Base-by-base conservation (phyloP, 345 rosid species). In the Salix arbutifolia region DNA sequence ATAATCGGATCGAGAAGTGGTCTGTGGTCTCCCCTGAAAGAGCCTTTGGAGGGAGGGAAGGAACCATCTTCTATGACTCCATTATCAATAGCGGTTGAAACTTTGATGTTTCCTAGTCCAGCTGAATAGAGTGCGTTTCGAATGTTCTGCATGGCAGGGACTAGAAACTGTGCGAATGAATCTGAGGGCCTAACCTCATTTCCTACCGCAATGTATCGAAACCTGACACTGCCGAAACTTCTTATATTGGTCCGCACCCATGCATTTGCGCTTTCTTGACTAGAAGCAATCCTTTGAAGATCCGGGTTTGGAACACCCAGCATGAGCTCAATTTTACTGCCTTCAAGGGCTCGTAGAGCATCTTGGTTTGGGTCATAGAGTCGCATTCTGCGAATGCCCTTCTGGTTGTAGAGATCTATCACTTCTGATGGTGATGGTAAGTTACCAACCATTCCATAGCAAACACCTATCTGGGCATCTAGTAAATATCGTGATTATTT, bases 351-450 rank as follows among this genome's bases (percentile, higher is more conserved):
- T 21, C 58, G 26, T 16, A 87, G 86, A 25, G 71, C 67, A 5
- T 64, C 81, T 58, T 10, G 86, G 73, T 70, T 67, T 0, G 88
- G 90, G 8, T 17, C 79, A 73, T 85, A 91, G 74, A 88, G 65
- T 5, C 93, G 73, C 89, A 89, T 89, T 67, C 92, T 74, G 3
- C 38, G 73, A 64, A 92, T 84, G 82, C 78, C 82, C 21, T 77
- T 71, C 35, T 88, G 84, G 18, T 65, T 83, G 87, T 26, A 93
- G 16, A 91, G 87, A 8, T 75, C 82, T 67, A 91, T 76, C 1
- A 86, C 90, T 53, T 88, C 90, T n/a, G 80, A 42, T 10, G 78
- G 61, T 35, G 90, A 62, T 40, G 94, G 93, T 1, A 91, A 50
- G 79, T 87, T 83, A 12, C 93, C 93, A 3, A 38, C 4, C 69